Base-by-base conservation (phyloP, 305 asterid species). In the Fraxinus nigra region DNA sequence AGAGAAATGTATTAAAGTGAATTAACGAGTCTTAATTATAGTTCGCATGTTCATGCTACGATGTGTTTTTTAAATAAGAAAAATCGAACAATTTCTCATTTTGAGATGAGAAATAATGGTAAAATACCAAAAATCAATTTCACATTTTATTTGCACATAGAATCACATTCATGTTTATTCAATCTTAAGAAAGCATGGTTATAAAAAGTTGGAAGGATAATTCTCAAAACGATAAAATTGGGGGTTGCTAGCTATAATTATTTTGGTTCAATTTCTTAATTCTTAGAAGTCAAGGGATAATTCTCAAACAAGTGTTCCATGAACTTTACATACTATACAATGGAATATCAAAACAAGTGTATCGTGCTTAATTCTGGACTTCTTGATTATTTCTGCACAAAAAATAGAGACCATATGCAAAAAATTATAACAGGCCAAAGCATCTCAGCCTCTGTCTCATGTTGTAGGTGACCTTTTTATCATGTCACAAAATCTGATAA, bases 401-500 rank as follows among this genome's bases (percentile, higher is more conserved):
- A 70, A 28, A 32, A 70, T 16, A 32, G 2, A 70, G n/a, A 32
- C 34, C 9, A 8, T 32, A 14, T 16, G 24, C 40, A 70, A 70
- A 69, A 83, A 79, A 82, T 73, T 78, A 78, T 86, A 67, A 75
- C 78, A 76, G 77, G 70, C 81, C 78, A 77, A 74, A 75, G 56
- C 76, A 72, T 48, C 56, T 84, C 83, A 46, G 56, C 32, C 54
- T 43, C 82, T 69, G 34, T 74, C 40, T 76, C 72, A 11, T 75
- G 46, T 59, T 28, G 34, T 16, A 2, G 48, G 26, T 43, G 9
- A n/a, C 78, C 18, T 2, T 72, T 69, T 72, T 78, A 22, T 93
- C 88, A 91, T 43, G 86, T 87, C 59, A 92, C 95, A 87, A 91
- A 91, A 90, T 92, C 95, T 24, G 94, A 87, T 84, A 92, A 65